Evolutionary conservation across 2,329 filamentous ascomycete genomes (phyloP), one percentile per base, ranked within the genome.

Genomic region (Zasmidium angulare): DNA sequence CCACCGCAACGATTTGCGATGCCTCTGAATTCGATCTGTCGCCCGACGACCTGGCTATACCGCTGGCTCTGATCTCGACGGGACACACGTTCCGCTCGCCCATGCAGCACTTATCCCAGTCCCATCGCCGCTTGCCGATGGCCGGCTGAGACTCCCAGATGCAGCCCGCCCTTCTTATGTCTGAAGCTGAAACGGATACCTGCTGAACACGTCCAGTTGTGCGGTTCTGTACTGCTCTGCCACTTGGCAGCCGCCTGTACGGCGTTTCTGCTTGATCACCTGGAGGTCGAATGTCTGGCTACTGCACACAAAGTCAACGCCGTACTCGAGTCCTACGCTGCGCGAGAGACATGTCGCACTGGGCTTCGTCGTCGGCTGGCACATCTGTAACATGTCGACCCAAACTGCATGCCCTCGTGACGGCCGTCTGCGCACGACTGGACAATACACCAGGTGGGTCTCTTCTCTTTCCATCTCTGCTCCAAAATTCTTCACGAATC

Each of bases 11-110:
- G 12, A 23, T 50, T 50, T 55, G 21, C 51, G 52, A 59, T 51
- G 46, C 36, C 43, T 55, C 53, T 55, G 36, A 43, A 43, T 43
- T 43, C 36, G 31, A 11, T 47, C 50, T 36, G 46, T 59, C 46
- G 53, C 50, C 53, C 62, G 62, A 51, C 36, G 50, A 63, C 62
- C 56, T 59, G 62, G 62, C 62, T 63, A 48, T 26, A 48, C 29
- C 62, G 53, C 58, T 59, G 55, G 53, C 53, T 26, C 29, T 22
- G 26, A 53, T 53, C 31, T 46, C 31, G 36, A 53, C 21, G 49
- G 49, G 49, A 50, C 11, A 14, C 20, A 49, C 17, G 17, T 19
- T 26, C 23, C 46, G 20, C 49, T 50, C 22, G 21, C 49, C 49
- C 49, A 26, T 26, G 9, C 21, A 11, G 14, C 49, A 29, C n/a